Percentiles rank a stretch among this genome's conserved stretches.
phyloP scores from a whole-genome alignment of 176 grass and related monocot genomes.

The Chloris gayana region DNA sequence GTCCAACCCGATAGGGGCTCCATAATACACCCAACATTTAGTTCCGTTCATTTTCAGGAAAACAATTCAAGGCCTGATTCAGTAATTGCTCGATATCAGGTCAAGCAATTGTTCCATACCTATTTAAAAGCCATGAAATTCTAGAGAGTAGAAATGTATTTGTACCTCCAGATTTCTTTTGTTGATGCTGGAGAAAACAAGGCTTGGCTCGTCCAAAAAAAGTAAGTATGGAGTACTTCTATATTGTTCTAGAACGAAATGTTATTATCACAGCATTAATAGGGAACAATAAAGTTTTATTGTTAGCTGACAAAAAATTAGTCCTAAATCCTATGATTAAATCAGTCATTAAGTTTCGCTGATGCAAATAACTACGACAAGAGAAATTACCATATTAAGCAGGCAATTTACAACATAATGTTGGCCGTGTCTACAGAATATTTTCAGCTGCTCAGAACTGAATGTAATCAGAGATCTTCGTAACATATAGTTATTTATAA shows the following conservation, averaged over 20 bases:
- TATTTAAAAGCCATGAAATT: background rate
- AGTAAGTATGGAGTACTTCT: no score
- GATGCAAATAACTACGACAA: background rate
- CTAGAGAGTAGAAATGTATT: background rate
- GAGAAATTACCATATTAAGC: background rate
- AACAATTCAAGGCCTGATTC: background rate
- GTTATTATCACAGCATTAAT: background rate
- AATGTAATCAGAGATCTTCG: conserved; percentile 20
- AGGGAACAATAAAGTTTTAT: background rate
- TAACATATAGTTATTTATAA: conserved; percentile 44
- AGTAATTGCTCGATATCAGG: background rate
- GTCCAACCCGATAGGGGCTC: no score
- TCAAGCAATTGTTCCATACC: no score
- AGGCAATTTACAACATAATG: background rate
- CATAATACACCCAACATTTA: no score
- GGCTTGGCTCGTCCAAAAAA: no score
- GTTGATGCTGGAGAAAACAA: no score
- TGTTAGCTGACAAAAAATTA: no score
- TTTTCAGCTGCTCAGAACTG: background rate
- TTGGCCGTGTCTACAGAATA: conserved; percentile 3
- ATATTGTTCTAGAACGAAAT: background rate
- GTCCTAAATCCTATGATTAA: no score
- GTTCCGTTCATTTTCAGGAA: no score
- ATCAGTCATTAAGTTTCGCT: background rate
- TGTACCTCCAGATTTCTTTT: background rate